These are phyloP conservation scores for Cryptococcus floricola DNA, from an alignment of 1,284 basidiomycete genomes.

Conservation along the genomic window DNA sequence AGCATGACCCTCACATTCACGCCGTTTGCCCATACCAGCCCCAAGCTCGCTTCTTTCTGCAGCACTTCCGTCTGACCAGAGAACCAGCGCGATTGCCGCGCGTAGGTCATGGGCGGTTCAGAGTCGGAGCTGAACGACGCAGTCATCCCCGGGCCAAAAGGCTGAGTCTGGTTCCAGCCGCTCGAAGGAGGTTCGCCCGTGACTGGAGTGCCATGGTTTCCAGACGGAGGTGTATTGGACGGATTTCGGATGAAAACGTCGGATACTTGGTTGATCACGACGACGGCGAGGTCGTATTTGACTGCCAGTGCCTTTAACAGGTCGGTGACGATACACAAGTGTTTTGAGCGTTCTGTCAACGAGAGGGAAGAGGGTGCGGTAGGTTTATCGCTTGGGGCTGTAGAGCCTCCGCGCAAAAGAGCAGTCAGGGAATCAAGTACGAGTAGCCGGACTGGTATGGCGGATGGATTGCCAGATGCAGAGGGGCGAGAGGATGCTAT, in stretches of 20 bases:
- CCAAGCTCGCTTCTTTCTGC: conserved; percentile 74
- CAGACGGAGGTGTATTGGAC: conserved; percentile 2
- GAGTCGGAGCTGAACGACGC: background rate
- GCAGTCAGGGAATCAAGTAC: conserved; percentile 78
- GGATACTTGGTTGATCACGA: conserved; percentile 83
- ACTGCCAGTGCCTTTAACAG: conserved; percentile 66
- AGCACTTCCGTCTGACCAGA: conserved; percentile 56
- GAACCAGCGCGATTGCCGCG: conserved; percentile 72
- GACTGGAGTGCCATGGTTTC: conserved; percentile 1
- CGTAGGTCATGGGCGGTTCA: conserved; percentile 56
- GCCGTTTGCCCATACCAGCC: conserved; percentile 86
- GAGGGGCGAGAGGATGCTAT: background rate
- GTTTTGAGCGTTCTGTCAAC: conserved; percentile 65
- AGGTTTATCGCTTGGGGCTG: conserved; percentile 3
- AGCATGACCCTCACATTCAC: conserved; percentile 79
- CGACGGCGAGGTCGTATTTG: conserved; percentile 62
- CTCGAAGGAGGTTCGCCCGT: conserved; percentile 1
- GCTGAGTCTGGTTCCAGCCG: background rate
- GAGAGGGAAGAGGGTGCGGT: conserved; percentile 16
- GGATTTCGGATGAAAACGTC: conserved; percentile 58
- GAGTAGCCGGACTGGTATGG: conserved; percentile 55
- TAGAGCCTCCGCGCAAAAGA: conserved; percentile 59
- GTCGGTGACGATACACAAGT: conserved; percentile 62
- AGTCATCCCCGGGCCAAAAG: conserved; percentile 1
- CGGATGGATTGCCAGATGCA: background rate